phyloP scores from a whole-genome alignment of 345 rosid genomes.

The Hypericum androsaemum region DNA sequence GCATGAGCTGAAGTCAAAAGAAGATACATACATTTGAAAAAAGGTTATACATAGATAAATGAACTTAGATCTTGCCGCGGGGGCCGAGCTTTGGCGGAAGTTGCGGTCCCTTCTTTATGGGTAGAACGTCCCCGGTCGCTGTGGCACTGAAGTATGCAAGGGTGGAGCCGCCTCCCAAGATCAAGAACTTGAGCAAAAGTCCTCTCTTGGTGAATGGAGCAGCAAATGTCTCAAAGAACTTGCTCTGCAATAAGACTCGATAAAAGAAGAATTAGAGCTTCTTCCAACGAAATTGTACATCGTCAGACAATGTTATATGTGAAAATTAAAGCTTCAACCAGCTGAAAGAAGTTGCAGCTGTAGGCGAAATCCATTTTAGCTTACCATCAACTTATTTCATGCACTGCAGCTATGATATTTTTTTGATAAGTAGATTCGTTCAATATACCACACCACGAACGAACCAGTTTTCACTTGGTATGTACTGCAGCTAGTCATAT shows the following conservation, averaged over 20 bases:
- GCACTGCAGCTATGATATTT: no score
- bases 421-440: no score
- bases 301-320: neutral
- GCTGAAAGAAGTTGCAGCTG: no score
- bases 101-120: constrained; percentile 90
- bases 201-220: constrained; percentile 98
- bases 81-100: constrained; percentile 86
- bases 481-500: no score
- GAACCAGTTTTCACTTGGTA: no score
- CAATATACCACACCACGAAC: no score
- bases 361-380: no score
- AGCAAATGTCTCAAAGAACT: constrained; percentile 87
- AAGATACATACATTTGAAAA: constrained; percentile 21
- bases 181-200: constrained; percentile 79
- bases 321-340: no score
- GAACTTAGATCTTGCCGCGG: constrained; percentile 69
- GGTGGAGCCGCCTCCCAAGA: constrained; percentile 73
- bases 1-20: constrained; percentile 13
- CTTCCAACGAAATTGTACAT: neutral
- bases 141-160: constrained; percentile 62
- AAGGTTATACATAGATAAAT: neutral
- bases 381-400: no score
- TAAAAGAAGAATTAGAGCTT: neutral
- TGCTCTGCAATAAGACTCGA: constrained; percentile 50
- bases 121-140: constrained; percentile 63